A percentile compares a stretch with the other conserved stretches of the same genome.
Evolutionary conservation across 352 stramenopile genomes (phyloP).

Genomic region (Pythium guiyangense): DNA sequence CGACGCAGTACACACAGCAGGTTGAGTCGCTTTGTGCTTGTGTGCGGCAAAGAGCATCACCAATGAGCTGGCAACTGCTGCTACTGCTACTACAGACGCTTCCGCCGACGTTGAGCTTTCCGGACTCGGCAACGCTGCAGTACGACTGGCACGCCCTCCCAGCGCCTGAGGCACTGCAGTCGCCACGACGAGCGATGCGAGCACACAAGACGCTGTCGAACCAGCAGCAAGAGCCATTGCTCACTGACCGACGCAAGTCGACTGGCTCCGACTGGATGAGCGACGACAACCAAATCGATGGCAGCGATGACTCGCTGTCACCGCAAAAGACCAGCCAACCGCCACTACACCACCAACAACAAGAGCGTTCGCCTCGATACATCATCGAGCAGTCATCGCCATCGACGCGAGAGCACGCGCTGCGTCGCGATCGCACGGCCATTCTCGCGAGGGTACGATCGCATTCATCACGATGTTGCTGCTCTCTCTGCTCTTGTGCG

Average conservation of each 20-base stretch:
- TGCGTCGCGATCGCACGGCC: constrained; percentile 27
- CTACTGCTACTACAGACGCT: constrained; percentile 27
- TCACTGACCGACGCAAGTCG: no score
- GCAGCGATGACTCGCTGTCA: neutral
- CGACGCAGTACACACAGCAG: constrained; percentile 37
- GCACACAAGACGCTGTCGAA: constrained; percentile 1
- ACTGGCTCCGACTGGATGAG: no score
- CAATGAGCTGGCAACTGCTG: neutral
- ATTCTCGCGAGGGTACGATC: constrained; percentile 27
- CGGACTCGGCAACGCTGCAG: constrained; percentile 16
- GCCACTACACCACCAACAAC: neutral
- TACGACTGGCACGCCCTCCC: constrained; percentile 34
- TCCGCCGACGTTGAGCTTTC: constrained; percentile 29
- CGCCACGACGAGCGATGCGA: neutral
- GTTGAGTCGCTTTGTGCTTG: constrained; percentile 8
- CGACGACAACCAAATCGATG: neutral
- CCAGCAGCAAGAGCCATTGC: neutral
- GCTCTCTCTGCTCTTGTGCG: neutral
- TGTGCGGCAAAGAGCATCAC: neutral
- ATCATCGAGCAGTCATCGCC: constrained; percentile 8
- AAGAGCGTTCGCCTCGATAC: neutral
- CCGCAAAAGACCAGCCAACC: neutral
- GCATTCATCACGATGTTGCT: neutral
- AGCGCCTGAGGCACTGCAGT: neutral
- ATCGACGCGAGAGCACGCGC: constrained; percentile 19